Evolutionary conservation across 169 alveolate species (phyloP), one percentile per base, ranked within the genome.

Genomic region (Plasmodium knowlesi): DNA sequence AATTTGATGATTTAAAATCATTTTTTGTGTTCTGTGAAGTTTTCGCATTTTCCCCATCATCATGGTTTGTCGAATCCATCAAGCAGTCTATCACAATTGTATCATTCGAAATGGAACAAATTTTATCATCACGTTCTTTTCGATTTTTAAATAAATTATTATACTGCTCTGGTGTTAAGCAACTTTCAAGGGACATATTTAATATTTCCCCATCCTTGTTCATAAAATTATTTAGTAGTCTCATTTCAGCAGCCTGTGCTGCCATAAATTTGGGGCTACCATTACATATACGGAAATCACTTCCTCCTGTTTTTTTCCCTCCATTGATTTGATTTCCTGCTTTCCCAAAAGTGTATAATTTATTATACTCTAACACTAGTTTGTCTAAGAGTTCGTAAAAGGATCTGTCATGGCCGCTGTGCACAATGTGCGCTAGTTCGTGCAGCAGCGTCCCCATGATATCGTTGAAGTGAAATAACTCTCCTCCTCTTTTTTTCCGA

Each of bases 211-310:
- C 93, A 74, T 86, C 86, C 12, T 86, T 85, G 41, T 53, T 74
- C 43, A 86, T 86, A 74, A 86, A 86, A 86, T 86, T 86, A 43
- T 86, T 86, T 32, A 86, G 57, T 86, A 86, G 70, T 53, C 93
- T 74, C 81, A 41, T 86, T 86, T 86, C 93, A 74, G 93, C 93
- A 5, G 93, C 93, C 80, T 86, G 86, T 32, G 93, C 93, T 32
- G 93, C 93, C 93, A 86, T 86, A 14, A 76, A 32, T 54, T 86
- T 86, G 6, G 93, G 93, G 32, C 67, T 32, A 0, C 53, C 19
- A 14, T 50, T 43, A 84, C 53, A 84, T 43, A 84, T 37, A n/a
- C 34, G 46, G 71, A 28, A 46, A 46, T 81, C 67, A 72, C 57
- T 84, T 72, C 28, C 34, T 28, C 30, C 41, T 43, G 19, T 22